Evolutionary conservation across 2,329 filamentous ascomycete genomes (phyloP), one percentile per base, ranked within the genome.

Genomic region (Davidsoniella eucalypti): DNA sequence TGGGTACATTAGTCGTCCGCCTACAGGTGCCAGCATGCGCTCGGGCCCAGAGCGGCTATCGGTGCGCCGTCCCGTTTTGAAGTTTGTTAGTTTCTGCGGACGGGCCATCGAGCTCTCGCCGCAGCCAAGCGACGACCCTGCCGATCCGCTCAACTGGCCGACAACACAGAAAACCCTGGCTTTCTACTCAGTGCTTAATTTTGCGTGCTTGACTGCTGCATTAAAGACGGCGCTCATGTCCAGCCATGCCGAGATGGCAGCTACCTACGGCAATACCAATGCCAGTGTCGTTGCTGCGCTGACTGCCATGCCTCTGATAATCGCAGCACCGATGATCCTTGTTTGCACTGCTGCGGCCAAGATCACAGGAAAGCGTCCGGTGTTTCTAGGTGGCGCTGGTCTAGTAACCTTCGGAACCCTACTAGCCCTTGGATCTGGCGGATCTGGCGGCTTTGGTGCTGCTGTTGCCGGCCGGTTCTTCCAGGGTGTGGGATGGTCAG

Each of bases 71-170:
- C 49, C 49, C 5, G 43, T 46, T 6, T 38, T 51, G 9, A 39
- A 45, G 18, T 41, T 45, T 26, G 26, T 33, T 3, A 65, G 60
- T 16, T 55, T 60, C n/a, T 54, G 54, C 14, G 49, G 49, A n/a
- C 16, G 21, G 14, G 17, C 61, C 12, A 66, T 72, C 56, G 72
- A 74, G 58, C 60, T 75, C 43, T 67, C 71, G 8, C 74, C 75
- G 2, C 73, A 74, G 58, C 73, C 74, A 0, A 76, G 71, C 49
- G 69, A 75, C 50, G 69, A 74, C 50, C 63, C 65, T 0, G 64
- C 69, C 21, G 75, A 78, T 58, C 74, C 74, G 47, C 56, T 77
- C 59, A 79, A 78, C 56, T 78, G 74, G 75, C 66, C 70, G 2
- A 54, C 59, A 23, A 73, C 70, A 69, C 71, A 69, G 54, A 76